Conservation (phyloP, 306 rosid species). For the Ammopiptanthus mongolicus region DNA sequence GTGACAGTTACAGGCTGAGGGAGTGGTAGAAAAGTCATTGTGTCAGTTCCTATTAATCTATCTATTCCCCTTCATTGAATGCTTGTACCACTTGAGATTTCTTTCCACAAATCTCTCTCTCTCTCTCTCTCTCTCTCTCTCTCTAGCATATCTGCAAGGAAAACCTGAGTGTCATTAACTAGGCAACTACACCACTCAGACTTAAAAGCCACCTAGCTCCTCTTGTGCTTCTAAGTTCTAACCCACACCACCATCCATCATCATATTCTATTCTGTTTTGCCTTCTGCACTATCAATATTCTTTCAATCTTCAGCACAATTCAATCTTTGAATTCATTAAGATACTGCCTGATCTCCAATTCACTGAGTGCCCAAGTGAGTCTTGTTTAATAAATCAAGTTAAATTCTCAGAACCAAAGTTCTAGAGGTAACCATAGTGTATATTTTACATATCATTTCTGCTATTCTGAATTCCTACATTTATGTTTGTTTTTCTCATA, state of each 20-base stretch:
- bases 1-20: constrained; percentile 12
- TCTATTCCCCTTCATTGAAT: constrained; percentile 35
- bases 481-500: not conserved
- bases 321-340: constrained; percentile 19
- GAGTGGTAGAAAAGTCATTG: constrained; percentile 69
- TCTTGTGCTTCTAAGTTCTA: constrained; percentile 38
- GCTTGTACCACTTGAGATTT: constrained; percentile 18
- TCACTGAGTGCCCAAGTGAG: not conserved
- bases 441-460: constrained; percentile 9
- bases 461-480: constrained; percentile 7
- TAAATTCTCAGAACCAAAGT: constrained; percentile 17
- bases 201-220: constrained; percentile 10
- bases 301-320: constrained; percentile 25
- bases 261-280: constrained; percentile 20
- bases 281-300: not conserved
- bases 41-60: constrained; percentile 22
- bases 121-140: constrained; percentile 11
- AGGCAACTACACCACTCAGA: constrained; percentile 38
- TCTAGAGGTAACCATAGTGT: constrained; percentile 20
- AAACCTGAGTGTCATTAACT: constrained; percentile 42
- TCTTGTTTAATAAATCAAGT: constrained; percentile 14
- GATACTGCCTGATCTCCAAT: constrained; percentile 1
- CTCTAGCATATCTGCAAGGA: constrained; percentile 27
- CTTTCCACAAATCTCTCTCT: constrained; percentile 26
- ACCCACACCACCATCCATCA: constrained; percentile 30